Percentiles rank a stretch among this genome's conserved stretches.
phyloP scores from a whole-genome alignment of 352 stramenopile genomes.

The Phytophthora cactorum region DNA sequence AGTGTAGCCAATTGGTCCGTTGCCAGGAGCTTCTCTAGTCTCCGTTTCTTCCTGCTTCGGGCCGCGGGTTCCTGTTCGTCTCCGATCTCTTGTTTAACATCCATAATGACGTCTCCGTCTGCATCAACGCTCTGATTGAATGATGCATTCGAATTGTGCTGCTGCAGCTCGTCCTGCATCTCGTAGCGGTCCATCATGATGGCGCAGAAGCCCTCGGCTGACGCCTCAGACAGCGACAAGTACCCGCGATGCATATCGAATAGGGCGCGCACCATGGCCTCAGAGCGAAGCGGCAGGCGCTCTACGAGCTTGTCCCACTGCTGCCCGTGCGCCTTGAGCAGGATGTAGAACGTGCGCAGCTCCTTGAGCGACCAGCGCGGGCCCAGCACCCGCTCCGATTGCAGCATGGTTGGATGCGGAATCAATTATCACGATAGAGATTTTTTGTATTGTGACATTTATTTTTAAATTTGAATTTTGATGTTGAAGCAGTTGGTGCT shows the following conservation, averaged over 20 bases:
- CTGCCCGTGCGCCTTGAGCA: conserved; percentile 56
- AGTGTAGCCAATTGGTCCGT: conserved; percentile 43
- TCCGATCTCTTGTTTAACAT: conserved; percentile 15
- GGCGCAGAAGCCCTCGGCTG: conserved; percentile 72
- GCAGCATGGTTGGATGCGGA: conserved; percentile 6
- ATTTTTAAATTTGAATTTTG: conserved; percentile 1
- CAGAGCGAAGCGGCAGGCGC: conserved; percentile 53
- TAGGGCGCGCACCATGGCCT: conserved; percentile 65
- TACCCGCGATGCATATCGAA: conserved; percentile 78
- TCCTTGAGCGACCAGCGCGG: conserved; percentile 69
- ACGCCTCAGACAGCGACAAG: conserved; percentile 68
- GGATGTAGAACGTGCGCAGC: conserved; percentile 72
- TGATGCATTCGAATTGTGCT: neutral
- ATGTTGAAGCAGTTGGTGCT: neutral
- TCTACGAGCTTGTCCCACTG: conserved; percentile 63
- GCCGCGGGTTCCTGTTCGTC: conserved; percentile 3
- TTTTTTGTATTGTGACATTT: conserved; percentile 9
- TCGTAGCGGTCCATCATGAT: conserved; percentile 79
- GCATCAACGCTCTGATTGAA: neutral
- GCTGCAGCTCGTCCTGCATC: conserved; percentile 33
- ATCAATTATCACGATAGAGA: conserved; percentile 2
- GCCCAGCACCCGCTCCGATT: conserved; percentile 35
- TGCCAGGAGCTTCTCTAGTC: conserved; percentile 50
- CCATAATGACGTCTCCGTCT: conserved; percentile 14
- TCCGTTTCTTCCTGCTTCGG: conserved; percentile 51